Conservation (phyloP, 2,329 filamentous ascomycete species). For the Clarireedia hainanense region DNA sequence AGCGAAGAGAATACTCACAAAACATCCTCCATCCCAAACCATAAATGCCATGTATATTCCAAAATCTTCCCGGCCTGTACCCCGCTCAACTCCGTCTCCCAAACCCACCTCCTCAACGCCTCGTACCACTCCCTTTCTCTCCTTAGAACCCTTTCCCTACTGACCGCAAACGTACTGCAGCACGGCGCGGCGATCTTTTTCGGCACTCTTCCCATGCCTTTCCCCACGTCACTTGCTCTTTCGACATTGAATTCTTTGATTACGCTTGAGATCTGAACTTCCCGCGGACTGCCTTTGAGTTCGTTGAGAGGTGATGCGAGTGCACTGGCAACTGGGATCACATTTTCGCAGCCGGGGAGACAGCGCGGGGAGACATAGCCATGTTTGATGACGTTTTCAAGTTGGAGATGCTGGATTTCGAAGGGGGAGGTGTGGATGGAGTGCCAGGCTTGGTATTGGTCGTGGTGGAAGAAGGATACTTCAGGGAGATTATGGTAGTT, state of each 20-base stretch:
- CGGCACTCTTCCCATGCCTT: conserved; percentile 31
- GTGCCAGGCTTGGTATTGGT: conserved; percentile 40
- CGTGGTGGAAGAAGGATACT: conserved; percentile 54
- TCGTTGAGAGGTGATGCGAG: conserved; percentile 44
- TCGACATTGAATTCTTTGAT: conserved; percentile 35
- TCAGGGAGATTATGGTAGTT: conserved; percentile 52
- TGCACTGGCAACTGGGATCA: conserved; percentile 38
- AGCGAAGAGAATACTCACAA: conserved; percentile 12
- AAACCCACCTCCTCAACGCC: conserved; percentile 48
- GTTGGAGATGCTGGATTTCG: conserved; percentile 30
- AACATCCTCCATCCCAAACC: conserved; percentile 49
- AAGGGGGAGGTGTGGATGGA: conserved; percentile 30
- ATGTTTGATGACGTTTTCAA: conserved; percentile 34
- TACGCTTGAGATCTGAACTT: conserved; percentile 36
- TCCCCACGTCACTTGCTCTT: conserved; percentile 2
- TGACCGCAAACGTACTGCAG: conserved; percentile 58
- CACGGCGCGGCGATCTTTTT: conserved; percentile 46
- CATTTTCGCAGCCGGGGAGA: conserved; percentile 38
- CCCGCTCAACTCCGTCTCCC: conserved; percentile 45
- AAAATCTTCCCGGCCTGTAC: conserved; percentile 48
- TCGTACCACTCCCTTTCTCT: conserved; percentile 46
- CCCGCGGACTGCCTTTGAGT: conserved; percentile 32
- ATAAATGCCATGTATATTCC: conserved; percentile 59
- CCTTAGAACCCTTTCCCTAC: conserved; percentile 39
- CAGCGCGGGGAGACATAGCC: conserved; percentile 50